Base-by-base conservation (phyloP, 306 rosid genomes). In the Fragaria nilgerrensis region DNA sequence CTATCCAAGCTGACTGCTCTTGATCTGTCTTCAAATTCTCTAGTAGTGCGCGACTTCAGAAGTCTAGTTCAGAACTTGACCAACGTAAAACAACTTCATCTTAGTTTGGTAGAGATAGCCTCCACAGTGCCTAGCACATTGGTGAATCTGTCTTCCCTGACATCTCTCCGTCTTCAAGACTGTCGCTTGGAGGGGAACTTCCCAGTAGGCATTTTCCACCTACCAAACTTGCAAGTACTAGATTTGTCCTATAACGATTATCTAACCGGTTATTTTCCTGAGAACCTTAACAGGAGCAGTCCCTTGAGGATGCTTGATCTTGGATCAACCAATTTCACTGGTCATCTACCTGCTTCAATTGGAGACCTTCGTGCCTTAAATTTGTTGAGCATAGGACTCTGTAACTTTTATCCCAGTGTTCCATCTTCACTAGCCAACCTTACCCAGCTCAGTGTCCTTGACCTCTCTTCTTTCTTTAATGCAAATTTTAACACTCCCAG, bases 221-320 rank as follows among this genome's bases (percentile, higher is more conserved):
- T 59, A 22, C 63, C 81, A 41, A 77, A 84, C 7, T 43, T 88
- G 41, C 17, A 14, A 43, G 0, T 3, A 20, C 76, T 89, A 15
- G 0, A 0, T 1, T 1, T 81, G 9, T 41, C 23, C 0, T 0
- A 0, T 0, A 89, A 89, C 34, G 37, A 0, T 5, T 0, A 85
- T 19, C 85, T 89, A n/a, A 49, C 0, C 0, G 87, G 89, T 45
- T 41, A 73, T 22, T 68, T 89, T 20, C 90, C 89, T 7, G 79
- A 77, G 7, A 77, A 77, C 37, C 77, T 85, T 52, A 76, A 56
- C 41, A 56, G 64, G 0, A 77, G 39, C 1, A 20, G 77, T 75
- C 70, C 64, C 52, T 37, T 88, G 11, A 9, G 3, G 29, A 0
- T 0, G 5, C 37, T 74, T 86, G 70, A 2, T 0, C 10, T 84